Conservation (phyloP, 768 basidiomycete genomes). For the Panellus pusillus region DNA sequence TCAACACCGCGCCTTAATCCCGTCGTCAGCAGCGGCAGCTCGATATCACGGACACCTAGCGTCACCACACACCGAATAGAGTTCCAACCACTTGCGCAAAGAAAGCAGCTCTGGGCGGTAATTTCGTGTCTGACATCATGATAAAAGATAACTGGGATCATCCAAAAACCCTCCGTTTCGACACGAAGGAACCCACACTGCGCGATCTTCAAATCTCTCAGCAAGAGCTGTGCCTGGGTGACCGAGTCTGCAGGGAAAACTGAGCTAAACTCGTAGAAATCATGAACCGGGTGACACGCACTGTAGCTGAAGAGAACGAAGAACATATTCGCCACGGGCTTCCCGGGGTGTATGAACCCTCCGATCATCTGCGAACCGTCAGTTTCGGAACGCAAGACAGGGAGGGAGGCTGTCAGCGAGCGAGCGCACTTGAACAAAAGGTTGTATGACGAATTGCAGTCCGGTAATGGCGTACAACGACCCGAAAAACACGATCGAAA, state of each 20-base stretch:
- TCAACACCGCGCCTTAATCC: slow-evolving; percentile 36
- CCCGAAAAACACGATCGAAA: slow-evolving; percentile 50
- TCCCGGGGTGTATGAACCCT: slow-evolving; percentile 58
- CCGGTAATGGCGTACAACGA: slow-evolving; percentile 48
- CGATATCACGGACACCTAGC: neutral
- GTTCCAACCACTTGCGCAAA: slow-evolving; percentile 52
- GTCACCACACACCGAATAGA: slow-evolving; percentile 33
- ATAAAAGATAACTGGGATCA: neutral
- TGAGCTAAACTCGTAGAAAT: neutral
- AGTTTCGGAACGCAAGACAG: slow-evolving; percentile 3
- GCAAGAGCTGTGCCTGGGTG: slow-evolving; percentile 42
- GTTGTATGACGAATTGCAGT: slow-evolving; percentile 44
- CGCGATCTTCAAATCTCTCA: slow-evolving; percentile 50
- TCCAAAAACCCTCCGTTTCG: neutral
- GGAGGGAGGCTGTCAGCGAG: neutral
- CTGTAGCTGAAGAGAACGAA: slow-evolving; percentile 51
- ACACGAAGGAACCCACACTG: slow-evolving; percentile 31
- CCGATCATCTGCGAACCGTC: slow-evolving; percentile 51
- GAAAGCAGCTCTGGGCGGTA: slow-evolving; percentile 50
- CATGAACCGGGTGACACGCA: slow-evolving; percentile 21
- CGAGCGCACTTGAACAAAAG: slow-evolving; percentile 47
- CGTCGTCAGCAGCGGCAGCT: neutral
- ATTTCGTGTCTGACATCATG: slow-evolving; percentile 40
- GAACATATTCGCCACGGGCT: slow-evolving; percentile 71
- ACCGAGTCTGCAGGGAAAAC: slow-evolving; percentile 36